These are phyloP conservation scores for Agarophyton chilense DNA, from an alignment of 23 red algal species.

Conservation along the genomic window DNA sequence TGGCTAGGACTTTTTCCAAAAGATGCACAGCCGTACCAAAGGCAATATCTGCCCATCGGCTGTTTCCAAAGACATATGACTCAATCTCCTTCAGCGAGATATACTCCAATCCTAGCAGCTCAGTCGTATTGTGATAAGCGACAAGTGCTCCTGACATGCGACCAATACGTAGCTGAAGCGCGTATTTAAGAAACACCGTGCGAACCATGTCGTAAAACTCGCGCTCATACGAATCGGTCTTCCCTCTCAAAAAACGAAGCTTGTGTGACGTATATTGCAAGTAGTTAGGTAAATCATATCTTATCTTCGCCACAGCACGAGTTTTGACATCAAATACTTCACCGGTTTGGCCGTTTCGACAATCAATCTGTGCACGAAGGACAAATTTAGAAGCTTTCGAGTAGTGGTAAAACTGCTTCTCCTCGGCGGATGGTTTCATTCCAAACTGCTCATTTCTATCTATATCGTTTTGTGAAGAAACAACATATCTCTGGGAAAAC, in stretches of 20 bases:
- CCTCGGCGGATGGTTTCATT: background rate
- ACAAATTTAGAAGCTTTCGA: constrained; percentile 72
- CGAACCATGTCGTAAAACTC: constrained; percentile 98
- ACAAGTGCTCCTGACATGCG: constrained; percentile 90
- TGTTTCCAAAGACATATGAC: constrained; percentile 86
- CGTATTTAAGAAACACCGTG: constrained; percentile 94
- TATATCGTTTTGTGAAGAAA: background rate
- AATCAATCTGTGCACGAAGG: constrained; percentile 94
- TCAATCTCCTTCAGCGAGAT: constrained; percentile 90
- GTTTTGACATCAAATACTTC: constrained; percentile 96
- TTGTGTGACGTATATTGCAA: constrained; percentile 15
- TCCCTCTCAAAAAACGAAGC: constrained; percentile 57
- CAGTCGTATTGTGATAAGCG: constrained; percentile 83
- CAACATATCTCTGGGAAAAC: constrained; percentile 58
- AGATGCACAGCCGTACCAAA: constrained; percentile 51
- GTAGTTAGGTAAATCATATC: constrained; percentile 85
- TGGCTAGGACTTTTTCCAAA: constrained; percentile 21
- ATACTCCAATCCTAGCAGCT: constrained; percentile 79
- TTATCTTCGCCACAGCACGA: constrained; percentile 81
- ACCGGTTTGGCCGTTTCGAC: constrained; percentile 60
- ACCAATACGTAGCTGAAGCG: constrained; percentile 90
- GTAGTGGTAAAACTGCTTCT: constrained; percentile 77
- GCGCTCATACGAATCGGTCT: constrained; percentile 81
- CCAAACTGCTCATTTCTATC: background rate
- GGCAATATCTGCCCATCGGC: constrained; percentile 56